Base-by-base conservation (phyloP, 495 filamentous ascomycete genomes). In the Annulohypoxylon maeteangense region DNA sequence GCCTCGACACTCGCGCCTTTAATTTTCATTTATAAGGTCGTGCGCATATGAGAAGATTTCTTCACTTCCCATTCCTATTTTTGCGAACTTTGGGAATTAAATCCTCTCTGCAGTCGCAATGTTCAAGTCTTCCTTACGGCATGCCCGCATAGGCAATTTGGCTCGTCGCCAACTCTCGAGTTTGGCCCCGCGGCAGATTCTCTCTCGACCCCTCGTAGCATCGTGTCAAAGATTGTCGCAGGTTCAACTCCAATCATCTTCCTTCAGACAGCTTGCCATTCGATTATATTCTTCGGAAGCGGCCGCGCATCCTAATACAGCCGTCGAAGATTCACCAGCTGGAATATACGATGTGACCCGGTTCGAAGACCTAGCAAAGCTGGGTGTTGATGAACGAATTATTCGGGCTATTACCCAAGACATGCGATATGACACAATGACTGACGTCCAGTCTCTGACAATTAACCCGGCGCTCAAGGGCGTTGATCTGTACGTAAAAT, bases 361-460 rank as follows among this genome's bases (percentile, higher is more conserved):
- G 40, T 99, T 99, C 75, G 74, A 82, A 2, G 89, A 97, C 38
- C 82, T 99, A 29, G 78, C 78, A 25, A 81, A 84, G 3, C 78
- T 87, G 23, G 86, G 87, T 12, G 88, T 98, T 32, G 80, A 94
- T 71, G 68, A 76, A 4, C 82, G 79, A 34, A 79, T 98, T 50
- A 85, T 97, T 62, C 66, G 84, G 6, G 88, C 90, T 45, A 88
- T 98, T 72, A 92, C 88, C 0, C 67, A 86, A 22, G 85, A 87
- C 18, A 95, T 98, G 91, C 80, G 84, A 2, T 86, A 97, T 71
- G 85, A 91, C 22, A 90, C 85, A 40, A 97, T 99, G 95, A 98
- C 95, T 3, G 88, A 94, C 7, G 94, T 99, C n/a, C 95, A 99
- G 74, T 84, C 87, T 32, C 78, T 88, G 78, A 97, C 96, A 2